Base-by-base conservation (phyloP, 768 basidiomycete genomes). In the Asterophora parasitica region DNA sequence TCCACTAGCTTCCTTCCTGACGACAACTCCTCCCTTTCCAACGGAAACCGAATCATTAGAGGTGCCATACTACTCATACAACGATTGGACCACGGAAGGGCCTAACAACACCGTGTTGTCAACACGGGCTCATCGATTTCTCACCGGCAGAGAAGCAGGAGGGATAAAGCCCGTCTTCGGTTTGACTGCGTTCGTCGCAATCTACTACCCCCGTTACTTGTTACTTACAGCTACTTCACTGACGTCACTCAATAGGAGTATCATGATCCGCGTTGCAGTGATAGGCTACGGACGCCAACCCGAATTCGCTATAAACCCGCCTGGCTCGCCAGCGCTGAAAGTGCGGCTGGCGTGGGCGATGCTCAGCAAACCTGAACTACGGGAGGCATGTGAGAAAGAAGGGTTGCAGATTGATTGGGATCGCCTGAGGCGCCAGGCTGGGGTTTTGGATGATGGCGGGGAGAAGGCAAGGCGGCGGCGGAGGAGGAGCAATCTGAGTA, bases 81-180 rank as follows among this genome's bases (percentile, higher is more conserved):
- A 57, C 19, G 91, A 92, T 56, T 58, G 74, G 26, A 59, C 65
- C 10, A 76, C 72, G 61, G 61, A 64, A n/a, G 69, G 71, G 16
- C 70, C 72, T 1, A 66, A 70, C 7, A 64, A 61, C 6, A 46
- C 57, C 2, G 63, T 58, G 33, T 67, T 74, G 33, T 61, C 60
- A 5, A 68, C 75, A 13, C 79, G 89, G 17, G 73, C 81, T 53
- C 92, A 94, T 65, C 70, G 74, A 13, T 95, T 95, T 69, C 71
- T 92, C 42, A 95, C 92, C 1, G 92, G 92, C 0, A 71, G 91
- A 34, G 92, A 95, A 61, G 81, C 76, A 2, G 82, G 83, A 11
- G 91, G 92, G 0, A 78, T 90, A 11, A 93, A 91, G 58, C 92
- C 92, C n/a, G 79, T 94, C 0, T 89, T 82, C 55, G 92, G 92